Evolutionary conservation across 176 grass and related monocot genomes (phyloP).

Genomic region (Avena eriantha): DNA sequence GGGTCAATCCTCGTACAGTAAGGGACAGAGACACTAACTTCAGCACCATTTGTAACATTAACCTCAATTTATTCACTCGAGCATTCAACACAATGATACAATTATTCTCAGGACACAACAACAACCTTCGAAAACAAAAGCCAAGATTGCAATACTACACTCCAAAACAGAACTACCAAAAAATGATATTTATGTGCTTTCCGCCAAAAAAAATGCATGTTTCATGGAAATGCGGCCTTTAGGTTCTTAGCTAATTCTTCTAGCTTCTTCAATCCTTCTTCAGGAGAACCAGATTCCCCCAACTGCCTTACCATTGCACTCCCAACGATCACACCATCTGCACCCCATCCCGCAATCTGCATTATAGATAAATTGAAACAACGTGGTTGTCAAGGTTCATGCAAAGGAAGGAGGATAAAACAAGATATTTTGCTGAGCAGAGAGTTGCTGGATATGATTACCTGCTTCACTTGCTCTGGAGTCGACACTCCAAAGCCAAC

Average conservation of each 20-base stretch:
- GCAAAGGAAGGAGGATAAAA: not conserved
- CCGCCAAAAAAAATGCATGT: conserved; percentile 8
- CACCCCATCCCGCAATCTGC: conserved; percentile 84
- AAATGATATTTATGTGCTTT: not conserved
- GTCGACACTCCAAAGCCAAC: conserved; percentile 97
- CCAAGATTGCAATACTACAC: conserved; percentile 20
- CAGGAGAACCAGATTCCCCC: conserved; percentile 70
- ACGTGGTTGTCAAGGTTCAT: not conserved
- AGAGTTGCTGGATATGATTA: conserved; percentile 38
- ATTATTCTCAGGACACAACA: conserved; percentile 51
- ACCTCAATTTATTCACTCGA: conserved; percentile 43
- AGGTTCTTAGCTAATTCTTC: conserved; percentile 76
- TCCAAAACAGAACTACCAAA: conserved; percentile 23
- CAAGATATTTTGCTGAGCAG: conserved; percentile 14
- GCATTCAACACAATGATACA: conserved; percentile 32
- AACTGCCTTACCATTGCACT: conserved; percentile 89
- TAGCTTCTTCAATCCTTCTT: conserved; percentile 89
- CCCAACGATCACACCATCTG: conserved; percentile 93
- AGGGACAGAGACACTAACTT: not conserved
- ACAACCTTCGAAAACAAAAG: not conserved
- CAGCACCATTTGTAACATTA: not conserved
- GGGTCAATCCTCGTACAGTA: not conserved
- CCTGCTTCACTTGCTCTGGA: conserved; percentile 94
- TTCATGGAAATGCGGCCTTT: conserved; percentile 82
- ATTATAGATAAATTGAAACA: conserved; percentile 11